phyloP scores from a whole-genome alignment of 495 filamentous ascomycete species.

The Hypoxylon rickii region DNA sequence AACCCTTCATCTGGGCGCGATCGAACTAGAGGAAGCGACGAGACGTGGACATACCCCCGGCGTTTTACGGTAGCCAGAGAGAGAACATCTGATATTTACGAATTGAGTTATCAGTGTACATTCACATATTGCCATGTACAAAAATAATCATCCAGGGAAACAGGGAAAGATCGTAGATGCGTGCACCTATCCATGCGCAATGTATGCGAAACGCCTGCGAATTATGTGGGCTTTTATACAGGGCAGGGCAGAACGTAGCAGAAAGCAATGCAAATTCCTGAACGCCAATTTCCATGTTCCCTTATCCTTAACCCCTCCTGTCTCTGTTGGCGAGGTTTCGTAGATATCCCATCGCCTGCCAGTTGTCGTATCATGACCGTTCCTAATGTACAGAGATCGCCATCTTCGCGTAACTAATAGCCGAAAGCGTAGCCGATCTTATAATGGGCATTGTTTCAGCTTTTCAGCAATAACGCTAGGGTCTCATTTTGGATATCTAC shows the following conservation, averaged over 20 bases:
- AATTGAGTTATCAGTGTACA: slow-evolving; percentile 7
- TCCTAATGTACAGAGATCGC: not conserved
- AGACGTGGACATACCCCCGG: too few relatives aligned
- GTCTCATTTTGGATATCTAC: not conserved
- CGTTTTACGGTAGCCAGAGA: slow-evolving; percentile 8
- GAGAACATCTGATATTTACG: not conserved
- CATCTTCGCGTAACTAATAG: not conserved
- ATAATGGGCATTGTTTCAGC: not conserved
- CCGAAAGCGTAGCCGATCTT: not conserved
- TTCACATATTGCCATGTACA: slow-evolving; percentile 3
- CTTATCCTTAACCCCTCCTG: not conserved
- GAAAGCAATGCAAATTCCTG: slow-evolving; percentile 6
- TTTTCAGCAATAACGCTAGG: not conserved
- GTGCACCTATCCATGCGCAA: not conserved
- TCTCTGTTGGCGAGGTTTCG: not conserved
- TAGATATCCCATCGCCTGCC: not conserved
- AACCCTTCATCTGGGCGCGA: slow-evolving; percentile 77
- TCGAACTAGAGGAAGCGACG: slow-evolving; percentile 73
- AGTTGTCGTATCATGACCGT: not conserved
- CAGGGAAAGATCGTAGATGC: not conserved
- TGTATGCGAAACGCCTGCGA: not conserved
- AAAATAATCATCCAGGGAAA: not conserved
- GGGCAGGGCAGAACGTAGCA: not conserved
- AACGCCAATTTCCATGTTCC: slow-evolving; percentile 23
- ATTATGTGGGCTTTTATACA: not conserved